Percentiles rank a stretch among this genome's conserved stretches.
phyloP scores from a whole-genome alignment of 495 filamentous ascomycete genomes.

The Lophiostoma macrostomum region DNA sequence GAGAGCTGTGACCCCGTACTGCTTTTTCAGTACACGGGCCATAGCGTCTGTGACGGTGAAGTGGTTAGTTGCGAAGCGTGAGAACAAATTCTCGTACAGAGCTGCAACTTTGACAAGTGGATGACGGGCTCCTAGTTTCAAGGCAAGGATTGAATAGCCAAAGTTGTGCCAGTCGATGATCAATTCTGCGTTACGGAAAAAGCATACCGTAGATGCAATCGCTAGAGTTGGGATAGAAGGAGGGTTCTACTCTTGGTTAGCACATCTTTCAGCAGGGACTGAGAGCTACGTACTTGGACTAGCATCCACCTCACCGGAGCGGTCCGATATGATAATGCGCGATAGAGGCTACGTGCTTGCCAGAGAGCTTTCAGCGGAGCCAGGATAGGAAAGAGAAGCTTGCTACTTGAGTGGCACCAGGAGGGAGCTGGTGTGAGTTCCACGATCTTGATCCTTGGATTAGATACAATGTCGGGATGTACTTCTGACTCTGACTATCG shows the following conservation, averaged over 20 bases:
- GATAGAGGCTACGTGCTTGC: constrained; percentile 68
- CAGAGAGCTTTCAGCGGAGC: constrained; percentile 84
- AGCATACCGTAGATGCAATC: constrained; percentile 67
- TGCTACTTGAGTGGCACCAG: constrained; percentile 62
- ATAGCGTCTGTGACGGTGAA: constrained; percentile 89
- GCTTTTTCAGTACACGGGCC: constrained; percentile 62
- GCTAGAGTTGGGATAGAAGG: constrained; percentile 89
- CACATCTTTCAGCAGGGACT: background rate
- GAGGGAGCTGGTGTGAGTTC: constrained; percentile 61
- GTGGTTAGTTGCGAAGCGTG: constrained; percentile 66
- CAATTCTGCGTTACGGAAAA: constrained; percentile 73
- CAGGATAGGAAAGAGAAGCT: constrained; percentile 72
- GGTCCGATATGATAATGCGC: constrained; percentile 68
- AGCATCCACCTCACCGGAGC: constrained; percentile 74
- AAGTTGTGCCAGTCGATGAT: constrained; percentile 99
- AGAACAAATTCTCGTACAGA: constrained; percentile 71
- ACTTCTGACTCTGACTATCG: constrained; percentile 57
- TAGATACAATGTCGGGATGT: constrained; percentile 69
- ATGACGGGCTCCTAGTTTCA: constrained; percentile 61
- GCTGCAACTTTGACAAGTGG: constrained; percentile 72
- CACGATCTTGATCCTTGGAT: constrained; percentile 63
- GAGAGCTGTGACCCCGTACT: constrained; percentile 59
- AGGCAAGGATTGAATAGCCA: constrained; percentile 87
- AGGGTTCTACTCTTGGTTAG: constrained; percentile 63
- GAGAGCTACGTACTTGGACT: constrained; percentile 57